These are phyloP conservation scores for Botryotinia globosa DNA, from an alignment of 2,329 filamentous ascomycete genomes.

Conservation along the genomic window DNA sequence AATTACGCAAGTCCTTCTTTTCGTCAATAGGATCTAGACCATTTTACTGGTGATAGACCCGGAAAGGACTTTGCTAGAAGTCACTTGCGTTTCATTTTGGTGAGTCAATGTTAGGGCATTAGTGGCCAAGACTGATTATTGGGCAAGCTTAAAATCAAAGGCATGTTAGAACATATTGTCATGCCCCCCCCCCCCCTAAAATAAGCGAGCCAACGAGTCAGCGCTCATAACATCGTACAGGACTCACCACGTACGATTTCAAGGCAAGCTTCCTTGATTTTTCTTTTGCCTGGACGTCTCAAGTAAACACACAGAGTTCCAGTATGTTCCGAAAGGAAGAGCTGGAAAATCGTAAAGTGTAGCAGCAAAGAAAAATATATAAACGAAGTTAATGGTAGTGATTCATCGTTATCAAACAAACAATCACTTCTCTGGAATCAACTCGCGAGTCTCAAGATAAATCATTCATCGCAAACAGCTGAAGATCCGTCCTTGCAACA, in stretches of 20 bases:
- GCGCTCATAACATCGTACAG: neutral
- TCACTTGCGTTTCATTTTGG: neutral
- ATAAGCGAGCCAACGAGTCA: neutral
- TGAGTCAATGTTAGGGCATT: too few species aligned
- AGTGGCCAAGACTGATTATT: neutral
- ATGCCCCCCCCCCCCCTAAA: neutral
- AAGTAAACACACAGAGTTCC: neutral
- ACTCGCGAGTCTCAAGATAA: too few species aligned
- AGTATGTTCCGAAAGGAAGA: neutral
- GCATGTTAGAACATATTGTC: too few species aligned
- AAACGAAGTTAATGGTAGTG: neutral
- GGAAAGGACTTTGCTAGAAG: neutral
- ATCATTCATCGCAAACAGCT: accelerated
- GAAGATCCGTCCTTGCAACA: neutral
- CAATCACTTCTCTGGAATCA: neutral
- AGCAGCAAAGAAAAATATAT: neutral
- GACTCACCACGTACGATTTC: neutral
- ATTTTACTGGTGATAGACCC: neutral
- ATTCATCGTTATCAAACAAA: neutral
- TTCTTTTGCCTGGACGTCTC: neutral
- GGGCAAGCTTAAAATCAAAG: neutral
- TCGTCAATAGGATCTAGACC: too few species aligned
- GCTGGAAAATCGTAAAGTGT: neutral
- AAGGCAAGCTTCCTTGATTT: neutral
- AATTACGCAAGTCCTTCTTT: neutral